Percentiles rank a stretch among this genome's conserved stretches.
Evolutionary conservation across 2,329 filamentous ascomycete species (phyloP).

Genomic region (Ophiocordyceps camponoti-saundersi): DNA sequence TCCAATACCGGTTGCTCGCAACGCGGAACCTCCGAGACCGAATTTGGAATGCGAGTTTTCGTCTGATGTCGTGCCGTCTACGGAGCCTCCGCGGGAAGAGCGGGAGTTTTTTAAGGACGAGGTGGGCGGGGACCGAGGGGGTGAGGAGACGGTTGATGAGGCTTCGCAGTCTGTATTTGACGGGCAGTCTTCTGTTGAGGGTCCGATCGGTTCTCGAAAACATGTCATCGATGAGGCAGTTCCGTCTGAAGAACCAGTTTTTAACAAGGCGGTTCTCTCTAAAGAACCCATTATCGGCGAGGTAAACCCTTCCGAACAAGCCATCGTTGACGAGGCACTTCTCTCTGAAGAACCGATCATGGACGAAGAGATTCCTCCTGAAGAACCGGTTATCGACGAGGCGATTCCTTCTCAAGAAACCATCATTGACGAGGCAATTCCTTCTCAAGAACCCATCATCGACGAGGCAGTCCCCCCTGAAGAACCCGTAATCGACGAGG

Average conservation of each 20-base stretch:
- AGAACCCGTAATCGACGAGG: neutral
- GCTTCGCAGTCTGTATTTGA: neutral
- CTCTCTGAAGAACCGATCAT: neutral
- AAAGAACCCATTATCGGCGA: too few species aligned
- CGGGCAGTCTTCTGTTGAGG: neutral
- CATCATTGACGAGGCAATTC: too few species aligned
- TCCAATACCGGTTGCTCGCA: neutral
- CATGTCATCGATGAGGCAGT: too few species aligned
- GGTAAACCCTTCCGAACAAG: neutral
- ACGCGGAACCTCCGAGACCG: neutral
- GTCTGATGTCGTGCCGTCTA: neutral
- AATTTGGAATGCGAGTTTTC: neutral
- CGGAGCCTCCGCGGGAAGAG: neutral
- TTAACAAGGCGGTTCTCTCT: neutral
- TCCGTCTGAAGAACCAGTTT: too few species aligned
- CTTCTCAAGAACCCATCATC: too few species aligned
- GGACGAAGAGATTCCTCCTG: too few species aligned
- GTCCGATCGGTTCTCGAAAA: too few species aligned
- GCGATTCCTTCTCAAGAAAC: too few species aligned
- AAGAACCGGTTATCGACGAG: neutral
- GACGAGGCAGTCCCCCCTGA: neutral
- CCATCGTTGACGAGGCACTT: neutral
- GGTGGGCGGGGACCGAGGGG: neutral
- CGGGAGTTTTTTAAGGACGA: neutral
- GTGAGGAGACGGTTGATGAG: neutral